Percentiles rank a stretch among this genome's conserved stretches.
phyloP scores from a whole-genome alignment of 2,329 filamentous ascomycete species.

The Endocalyx cinctus region DNA sequence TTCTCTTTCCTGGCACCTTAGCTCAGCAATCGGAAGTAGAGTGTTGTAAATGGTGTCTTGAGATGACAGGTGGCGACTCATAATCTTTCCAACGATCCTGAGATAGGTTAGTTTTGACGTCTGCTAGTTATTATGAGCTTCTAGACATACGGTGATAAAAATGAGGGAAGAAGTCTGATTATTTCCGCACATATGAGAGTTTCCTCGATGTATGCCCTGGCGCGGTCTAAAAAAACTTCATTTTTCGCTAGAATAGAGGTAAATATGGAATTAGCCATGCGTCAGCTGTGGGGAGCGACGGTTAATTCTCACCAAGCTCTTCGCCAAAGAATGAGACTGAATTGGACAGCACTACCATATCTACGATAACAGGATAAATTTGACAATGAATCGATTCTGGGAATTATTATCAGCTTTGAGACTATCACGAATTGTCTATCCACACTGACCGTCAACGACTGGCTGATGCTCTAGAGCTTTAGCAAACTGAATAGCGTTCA shows the following conservation, averaged over 20 bases:
- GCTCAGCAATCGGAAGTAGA: constrained; percentile 3
- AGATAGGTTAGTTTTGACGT: no score
- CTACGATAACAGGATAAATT: constrained; percentile 6
- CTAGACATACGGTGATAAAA: constrained; percentile 1
- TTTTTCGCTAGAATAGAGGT: no score
- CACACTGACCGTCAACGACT: no score
- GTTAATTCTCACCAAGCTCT: constrained; percentile 7
- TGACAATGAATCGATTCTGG: background rate
- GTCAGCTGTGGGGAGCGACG: no score
- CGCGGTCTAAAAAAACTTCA: no score
- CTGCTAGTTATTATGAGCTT: no score
- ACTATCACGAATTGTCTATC: no score
- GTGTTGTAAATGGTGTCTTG: constrained; percentile 1
- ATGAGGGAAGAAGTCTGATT: constrained; percentile 14
- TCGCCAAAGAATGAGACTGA: constrained; percentile 11
- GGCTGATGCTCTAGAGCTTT: no score
- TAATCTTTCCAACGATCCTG: constrained; percentile 3
- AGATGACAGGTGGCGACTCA: constrained; percentile 1
- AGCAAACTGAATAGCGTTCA: no score
- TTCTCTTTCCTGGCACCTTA: constrained; percentile 4
- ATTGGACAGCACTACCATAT: constrained; percentile 7
- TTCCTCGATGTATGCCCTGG: constrained; percentile 18
- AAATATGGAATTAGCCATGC: no score
- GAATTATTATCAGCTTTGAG: no score
- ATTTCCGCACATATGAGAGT: constrained; percentile 20